A percentile compares a stretch with the other conserved stretches of the same genome.
phyloP scores from a whole-genome alignment of 768 basidiomycete genomes.

The Floccularia luteovirens region DNA sequence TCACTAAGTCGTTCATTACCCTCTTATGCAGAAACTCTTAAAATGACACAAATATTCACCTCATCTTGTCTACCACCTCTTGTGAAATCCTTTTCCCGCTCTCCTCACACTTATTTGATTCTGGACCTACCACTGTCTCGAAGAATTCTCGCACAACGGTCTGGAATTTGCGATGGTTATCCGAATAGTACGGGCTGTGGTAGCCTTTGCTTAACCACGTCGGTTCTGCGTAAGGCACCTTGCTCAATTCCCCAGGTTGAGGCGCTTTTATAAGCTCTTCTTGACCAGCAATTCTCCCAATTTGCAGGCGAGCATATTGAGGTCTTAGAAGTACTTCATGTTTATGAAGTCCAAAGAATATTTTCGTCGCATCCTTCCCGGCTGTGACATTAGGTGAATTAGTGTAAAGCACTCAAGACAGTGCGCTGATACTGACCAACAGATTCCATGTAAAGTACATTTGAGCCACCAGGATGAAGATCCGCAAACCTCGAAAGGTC shows the following conservation, averaged over 20 bases:
- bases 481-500: slow-evolving; percentile 75
- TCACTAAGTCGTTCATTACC: slow-evolving; percentile 34
- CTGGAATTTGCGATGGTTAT: slow-evolving; percentile 70
- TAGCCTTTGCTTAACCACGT: slow-evolving; percentile 69
- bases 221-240: slow-evolving; percentile 82
- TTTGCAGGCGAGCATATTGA: slow-evolving; percentile 63
- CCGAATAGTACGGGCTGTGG: slow-evolving; percentile 72
- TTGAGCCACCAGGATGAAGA: slow-evolving; percentile 79
- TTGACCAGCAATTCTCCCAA: slow-evolving; percentile 55
- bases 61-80: slow-evolving; percentile 75
- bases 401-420: background rate
- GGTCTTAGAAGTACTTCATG: slow-evolving; percentile 72
- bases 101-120: slow-evolving; percentile 76
- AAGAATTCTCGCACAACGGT: slow-evolving; percentile 70
- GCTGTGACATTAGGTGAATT: slow-evolving; percentile 24
- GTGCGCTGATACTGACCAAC: slow-evolving; percentile 44
- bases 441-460: slow-evolving; percentile 57
- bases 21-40: background rate
- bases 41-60: slow-evolving; percentile 37
- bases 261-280: slow-evolving; percentile 45
- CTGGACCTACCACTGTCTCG: slow-evolving; percentile 64
- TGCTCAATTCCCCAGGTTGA: slow-evolving; percentile 56
- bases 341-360: slow-evolving; percentile 82
- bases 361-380: slow-evolving; percentile 71
- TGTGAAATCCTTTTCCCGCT: slow-evolving; percentile 83